Evolutionary conservation across 139 green algal genomes (phyloP), one percentile per base, ranked within the genome.

Genomic region (Astrephomene gubernaculifera): DNA sequence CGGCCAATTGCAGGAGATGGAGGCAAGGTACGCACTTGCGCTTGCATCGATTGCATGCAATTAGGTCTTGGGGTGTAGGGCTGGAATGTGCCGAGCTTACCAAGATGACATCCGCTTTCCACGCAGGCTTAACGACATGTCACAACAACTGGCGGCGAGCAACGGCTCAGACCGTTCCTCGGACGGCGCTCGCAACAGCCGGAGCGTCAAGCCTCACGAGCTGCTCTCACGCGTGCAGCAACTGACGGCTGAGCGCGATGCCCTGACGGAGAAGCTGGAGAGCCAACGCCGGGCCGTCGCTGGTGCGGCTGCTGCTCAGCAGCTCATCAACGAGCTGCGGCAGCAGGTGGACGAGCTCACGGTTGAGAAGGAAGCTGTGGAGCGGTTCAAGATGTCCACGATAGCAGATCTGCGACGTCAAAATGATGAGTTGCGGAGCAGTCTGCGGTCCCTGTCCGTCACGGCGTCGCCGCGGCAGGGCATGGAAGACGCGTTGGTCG

Each of bases 391-490:
- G 49, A 14, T 68, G 1, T 44, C 79, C 10, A 86, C 79, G 2
- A 86, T 86, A 14, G 49, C 65, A 2, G 79, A 86, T 22, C 65
- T 86, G 65, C 65, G 79, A 21, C 65, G 61, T 7, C 79, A 86
- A 29, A 86, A 86, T 36, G 65, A 76, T 9, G 65, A 86, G 33
- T 49, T 86, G 65, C 79, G 79, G 35, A 79, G 25, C 79, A 86
- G 79, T 65, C 79, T 86, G 9, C 35, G 49, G 27, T 38, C 65
- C 2, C 79, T 86, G 6, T 86, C 79, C 2, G 2, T 4, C 2
- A 24, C 35, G 27, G 22, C 49, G 3, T 57, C 45, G 29, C 65
- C 64, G 0, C 29, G 44, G 10, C 21, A 33, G 0, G 63, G 24
- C 31, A 60, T 7, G 2, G 75, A 43, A 25, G 64, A 57, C 29